phyloP scores from a whole-genome alignment of 75 land plant species.

The Cunninghamia lanceolata region DNA sequence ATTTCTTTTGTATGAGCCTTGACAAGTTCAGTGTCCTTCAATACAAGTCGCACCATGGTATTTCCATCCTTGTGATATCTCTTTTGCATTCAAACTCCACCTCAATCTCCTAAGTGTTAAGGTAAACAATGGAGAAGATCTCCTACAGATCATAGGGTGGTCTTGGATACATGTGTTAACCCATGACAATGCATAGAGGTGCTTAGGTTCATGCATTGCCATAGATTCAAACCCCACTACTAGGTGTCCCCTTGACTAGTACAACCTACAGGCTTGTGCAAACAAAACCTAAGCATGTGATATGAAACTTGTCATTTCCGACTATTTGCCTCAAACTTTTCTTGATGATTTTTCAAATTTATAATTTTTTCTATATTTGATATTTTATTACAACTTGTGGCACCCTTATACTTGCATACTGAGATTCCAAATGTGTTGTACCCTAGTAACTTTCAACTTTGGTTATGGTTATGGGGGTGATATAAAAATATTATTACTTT shows the following conservation, averaged over 20 bases:
- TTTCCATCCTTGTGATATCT: not conserved
- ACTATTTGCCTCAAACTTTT: not conserved
- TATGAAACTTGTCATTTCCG: not conserved
- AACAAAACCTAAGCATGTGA: not conserved
- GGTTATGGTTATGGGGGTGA: not conserved
- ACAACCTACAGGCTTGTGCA: not conserved
- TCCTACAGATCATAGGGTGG: not conserved
- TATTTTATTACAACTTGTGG: not conserved
- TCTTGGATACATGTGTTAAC: not conserved
- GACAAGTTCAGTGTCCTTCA: too few relatives aligned
- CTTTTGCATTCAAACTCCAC: not conserved
- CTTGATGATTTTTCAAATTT: not conserved
- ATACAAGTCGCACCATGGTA: constrained; percentile 28
- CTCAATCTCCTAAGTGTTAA: not conserved
- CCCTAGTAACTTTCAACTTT: not conserved
- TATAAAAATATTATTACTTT: not conserved
- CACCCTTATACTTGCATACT: not conserved
- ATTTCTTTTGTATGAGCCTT: not conserved
- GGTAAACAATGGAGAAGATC: not conserved
- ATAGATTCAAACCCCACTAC: not conserved
- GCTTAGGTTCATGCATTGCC: not conserved
- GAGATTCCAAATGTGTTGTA: not conserved
- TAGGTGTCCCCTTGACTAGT: not conserved
- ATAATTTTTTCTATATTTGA: not conserved
- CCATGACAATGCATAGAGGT: not conserved